phyloP scores from a whole-genome alignment of 176 grass and related monocot genomes.

The Carex cristatella region DNA sequence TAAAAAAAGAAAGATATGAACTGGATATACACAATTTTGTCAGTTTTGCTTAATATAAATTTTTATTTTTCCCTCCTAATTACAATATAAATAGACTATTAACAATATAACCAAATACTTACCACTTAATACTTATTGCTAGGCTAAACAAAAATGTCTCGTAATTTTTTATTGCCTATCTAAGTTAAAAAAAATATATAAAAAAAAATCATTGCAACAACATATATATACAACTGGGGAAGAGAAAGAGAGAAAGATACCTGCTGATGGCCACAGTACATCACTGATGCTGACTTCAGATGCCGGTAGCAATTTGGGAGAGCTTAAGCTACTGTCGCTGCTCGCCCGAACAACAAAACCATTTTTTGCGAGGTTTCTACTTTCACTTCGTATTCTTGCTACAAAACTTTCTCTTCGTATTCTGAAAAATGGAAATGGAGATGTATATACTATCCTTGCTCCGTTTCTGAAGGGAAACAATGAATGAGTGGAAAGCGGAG shows the following conservation, averaged over 20 bases:
- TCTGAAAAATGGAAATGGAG: not conserved
- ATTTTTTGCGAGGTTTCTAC: not conserved
- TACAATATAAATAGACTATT: not conserved
- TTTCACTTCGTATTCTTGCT: not conserved
- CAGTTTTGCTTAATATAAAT: not conserved
- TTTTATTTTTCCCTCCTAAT: not conserved
- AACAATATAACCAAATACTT: not conserved
- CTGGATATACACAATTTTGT: not conserved
- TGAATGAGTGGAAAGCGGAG: constrained; percentile 3
- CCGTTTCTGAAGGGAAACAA: not conserved
- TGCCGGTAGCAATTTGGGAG: not conserved
- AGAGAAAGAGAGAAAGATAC: constrained; percentile 6
- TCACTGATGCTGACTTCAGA: constrained; percentile 55
- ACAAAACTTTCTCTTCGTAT: not conserved
- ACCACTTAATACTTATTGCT: not conserved
- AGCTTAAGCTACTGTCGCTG: not conserved
- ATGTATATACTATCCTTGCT: not conserved
- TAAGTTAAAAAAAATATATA: not conserved
- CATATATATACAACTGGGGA: not conserved
- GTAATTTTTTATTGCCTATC: not conserved
- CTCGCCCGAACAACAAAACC: constrained; percentile 12
- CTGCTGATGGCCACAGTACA: constrained; percentile 85
- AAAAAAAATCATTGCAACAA: not conserved
- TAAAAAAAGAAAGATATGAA: not conserved
- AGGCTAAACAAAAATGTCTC: not conserved